phyloP scores from a whole-genome alignment of 2,329 filamentous ascomycete genomes.

The Drechslera avenae region DNA sequence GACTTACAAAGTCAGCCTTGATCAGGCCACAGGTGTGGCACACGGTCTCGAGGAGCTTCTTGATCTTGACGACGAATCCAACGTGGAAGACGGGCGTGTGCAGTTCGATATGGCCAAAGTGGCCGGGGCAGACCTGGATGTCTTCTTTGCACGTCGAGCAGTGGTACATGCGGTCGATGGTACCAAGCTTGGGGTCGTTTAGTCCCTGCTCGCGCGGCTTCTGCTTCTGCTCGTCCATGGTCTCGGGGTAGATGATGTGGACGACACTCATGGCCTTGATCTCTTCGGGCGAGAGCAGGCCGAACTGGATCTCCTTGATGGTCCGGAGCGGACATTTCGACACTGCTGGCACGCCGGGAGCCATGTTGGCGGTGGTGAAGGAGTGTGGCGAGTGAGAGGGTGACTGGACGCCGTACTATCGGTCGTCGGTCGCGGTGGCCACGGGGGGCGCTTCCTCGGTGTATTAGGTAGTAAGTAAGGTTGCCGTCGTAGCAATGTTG shows the following conservation, averaged over 20 bases:
- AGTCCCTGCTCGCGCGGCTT: constrained; percentile 89
- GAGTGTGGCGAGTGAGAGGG: constrained; percentile 8
- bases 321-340: constrained; percentile 78
- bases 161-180: constrained; percentile 92
- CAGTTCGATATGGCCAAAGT: constrained; percentile 98
- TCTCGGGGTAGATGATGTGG: constrained; percentile 97
- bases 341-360: constrained; percentile 86
- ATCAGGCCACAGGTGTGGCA: constrained; percentile 99
- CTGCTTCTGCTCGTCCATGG: constrained; percentile 94
- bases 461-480: constrained; percentile 18
- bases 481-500: constrained; percentile 29
- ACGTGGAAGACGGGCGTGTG: constrained; percentile 94
- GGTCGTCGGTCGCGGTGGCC: constrained; percentile 36
- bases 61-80: constrained; percentile 97
- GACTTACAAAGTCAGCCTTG: constrained; percentile 96
- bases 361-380: constrained; percentile 59
- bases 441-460: constrained; percentile 36
- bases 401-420: constrained; percentile 20
- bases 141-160: constrained; percentile 96
- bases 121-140: constrained; percentile 94
- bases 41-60: constrained; percentile 98
- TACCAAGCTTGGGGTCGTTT: constrained; percentile 94
- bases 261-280: constrained; percentile 99
- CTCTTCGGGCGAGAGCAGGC: constrained; percentile 95
- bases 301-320: constrained; percentile 99